phyloP scores from a whole-genome alignment of 2,329 filamentous ascomycete species.

The Hymenoscyphus infarciens region DNA sequence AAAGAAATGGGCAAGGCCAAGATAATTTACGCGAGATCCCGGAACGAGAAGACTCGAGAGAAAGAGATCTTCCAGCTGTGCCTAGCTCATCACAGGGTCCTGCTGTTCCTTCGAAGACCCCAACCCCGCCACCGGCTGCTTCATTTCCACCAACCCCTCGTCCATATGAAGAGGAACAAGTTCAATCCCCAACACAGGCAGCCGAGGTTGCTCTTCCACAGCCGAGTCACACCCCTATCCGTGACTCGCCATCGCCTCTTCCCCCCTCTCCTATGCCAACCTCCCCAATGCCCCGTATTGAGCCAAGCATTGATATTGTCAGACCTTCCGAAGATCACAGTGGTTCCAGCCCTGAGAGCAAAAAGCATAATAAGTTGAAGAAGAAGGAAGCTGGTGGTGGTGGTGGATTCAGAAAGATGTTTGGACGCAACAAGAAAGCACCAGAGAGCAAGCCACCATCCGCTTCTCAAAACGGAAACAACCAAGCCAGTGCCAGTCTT shows the following conservation, averaged over 20 bases:
- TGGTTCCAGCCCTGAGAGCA: conserved; percentile 43
- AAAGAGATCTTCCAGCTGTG: conserved; percentile 30
- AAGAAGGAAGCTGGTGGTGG: conserved; percentile 42
- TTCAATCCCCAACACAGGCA: conserved; percentile 38
- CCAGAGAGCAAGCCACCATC: conserved; percentile 51
- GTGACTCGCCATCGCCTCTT: conserved; percentile 11
- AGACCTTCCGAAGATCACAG: conserved; percentile 28
- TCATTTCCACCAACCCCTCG: conserved; percentile 27
- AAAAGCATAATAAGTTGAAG: conserved; percentile 52
- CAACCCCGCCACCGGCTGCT: conserved; percentile 21
- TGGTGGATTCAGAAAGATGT: conserved; percentile 61
- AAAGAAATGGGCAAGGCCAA: conserved; percentile 26
- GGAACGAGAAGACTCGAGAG: conserved; percentile 15
- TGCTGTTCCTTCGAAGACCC: conserved; percentile 42
- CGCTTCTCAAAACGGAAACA: conserved; percentile 49
- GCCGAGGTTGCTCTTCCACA: conserved; percentile 24
- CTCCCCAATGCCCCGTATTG: conserved; percentile 13
- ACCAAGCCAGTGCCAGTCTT: conserved; percentile 29
- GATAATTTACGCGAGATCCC: conserved; percentile 26
- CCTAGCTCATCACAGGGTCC: conserved; percentile 27
- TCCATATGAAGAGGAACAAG: conserved; percentile 19
- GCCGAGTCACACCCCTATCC: conserved; percentile 24
- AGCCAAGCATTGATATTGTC: conserved; percentile 23
- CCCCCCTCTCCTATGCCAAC: conserved; percentile 4
- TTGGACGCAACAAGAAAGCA: conserved; percentile 59